phyloP scores from a whole-genome alignment of 2,329 filamentous ascomycete species.

The Arachnomyces sp. region DNA sequence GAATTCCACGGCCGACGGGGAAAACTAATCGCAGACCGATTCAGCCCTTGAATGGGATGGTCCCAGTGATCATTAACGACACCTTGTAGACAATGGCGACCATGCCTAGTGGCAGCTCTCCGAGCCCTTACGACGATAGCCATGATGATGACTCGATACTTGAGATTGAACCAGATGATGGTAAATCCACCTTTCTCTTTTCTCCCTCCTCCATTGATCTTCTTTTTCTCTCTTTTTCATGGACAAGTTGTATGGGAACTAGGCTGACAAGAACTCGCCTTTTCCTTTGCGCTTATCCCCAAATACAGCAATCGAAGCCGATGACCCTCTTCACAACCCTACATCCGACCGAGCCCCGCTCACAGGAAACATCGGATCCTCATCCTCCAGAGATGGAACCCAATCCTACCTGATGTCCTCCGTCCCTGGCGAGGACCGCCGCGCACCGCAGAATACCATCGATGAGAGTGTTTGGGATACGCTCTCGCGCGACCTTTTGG shows the following conservation, averaged over 20 bases:
- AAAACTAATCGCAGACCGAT: too few relatives aligned
- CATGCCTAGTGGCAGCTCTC: slow-evolving; percentile 31
- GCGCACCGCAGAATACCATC: slow-evolving; percentile 84
- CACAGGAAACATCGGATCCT: slow-evolving; percentile 51
- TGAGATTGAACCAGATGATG: slow-evolving; percentile 71
- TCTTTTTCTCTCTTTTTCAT: not conserved
- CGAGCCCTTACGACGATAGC: slow-evolving; percentile 51
- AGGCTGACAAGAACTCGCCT: slow-evolving; percentile 1
- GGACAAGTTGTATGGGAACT: not conserved
- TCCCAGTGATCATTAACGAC: too few relatives aligned
- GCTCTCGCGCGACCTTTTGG: slow-evolving; percentile 80
- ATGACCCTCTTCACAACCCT: slow-evolving; percentile 64
- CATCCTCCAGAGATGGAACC: slow-evolving; percentile 46
- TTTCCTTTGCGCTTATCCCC: too few relatives aligned
- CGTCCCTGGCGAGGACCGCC: slow-evolving; percentile 87
- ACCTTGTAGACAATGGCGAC: slow-evolving; percentile 15
- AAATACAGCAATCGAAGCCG: slow-evolving; percentile 71
- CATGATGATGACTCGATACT: slow-evolving; percentile 54
- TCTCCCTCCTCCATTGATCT: slow-evolving; percentile 4
- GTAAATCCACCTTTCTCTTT: slow-evolving; percentile 11
- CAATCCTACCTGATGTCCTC: slow-evolving; percentile 79
- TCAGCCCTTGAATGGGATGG: too few relatives aligned
- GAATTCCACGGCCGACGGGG: too few relatives aligned
- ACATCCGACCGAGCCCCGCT: slow-evolving; percentile 69
- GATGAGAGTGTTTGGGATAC: slow-evolving; percentile 98